phyloP scores from a whole-genome alignment of 2,329 filamentous ascomycete genomes.

The Beauveria medogensis region DNA sequence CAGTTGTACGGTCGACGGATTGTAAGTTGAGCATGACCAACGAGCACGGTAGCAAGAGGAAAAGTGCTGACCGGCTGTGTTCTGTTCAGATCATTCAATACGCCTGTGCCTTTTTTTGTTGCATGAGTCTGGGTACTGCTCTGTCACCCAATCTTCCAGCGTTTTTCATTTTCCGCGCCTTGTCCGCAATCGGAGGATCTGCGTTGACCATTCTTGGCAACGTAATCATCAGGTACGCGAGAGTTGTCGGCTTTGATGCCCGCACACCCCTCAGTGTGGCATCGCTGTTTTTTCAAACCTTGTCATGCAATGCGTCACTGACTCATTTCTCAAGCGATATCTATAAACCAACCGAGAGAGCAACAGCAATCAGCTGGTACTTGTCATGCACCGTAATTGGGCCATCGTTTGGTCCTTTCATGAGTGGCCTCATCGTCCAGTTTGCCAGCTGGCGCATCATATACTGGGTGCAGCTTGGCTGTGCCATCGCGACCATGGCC shows the following conservation, averaged over 20 bases:
- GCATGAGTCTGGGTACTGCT: slow-evolving; percentile 64
- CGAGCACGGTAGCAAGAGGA: not conserved
- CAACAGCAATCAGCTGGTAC: slow-evolving; percentile 67
- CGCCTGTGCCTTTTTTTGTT: slow-evolving; percentile 56
- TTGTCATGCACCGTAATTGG: slow-evolving; percentile 63
- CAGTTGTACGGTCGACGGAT: slow-evolving; percentile 53
- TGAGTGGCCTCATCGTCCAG: slow-evolving; percentile 70
- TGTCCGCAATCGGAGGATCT: slow-evolving; percentile 69
- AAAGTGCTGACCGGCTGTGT: not conserved
- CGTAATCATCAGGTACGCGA: slow-evolving; percentile 51
- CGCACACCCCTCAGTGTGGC: not conserved
- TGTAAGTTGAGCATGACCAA: slow-evolving; percentile 29
- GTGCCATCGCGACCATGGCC: slow-evolving; percentile 51
- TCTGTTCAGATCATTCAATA: slow-evolving; percentile 32
- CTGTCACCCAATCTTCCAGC: slow-evolving; percentile 60
- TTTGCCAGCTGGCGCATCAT: slow-evolving; percentile 66
- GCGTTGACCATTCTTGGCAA: slow-evolving; percentile 66
- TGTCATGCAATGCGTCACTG: not conserved
- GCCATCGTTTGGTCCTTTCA: slow-evolving; percentile 60
- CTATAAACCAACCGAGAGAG: slow-evolving; percentile 59
- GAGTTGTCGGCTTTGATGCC: slow-evolving; percentile 17
- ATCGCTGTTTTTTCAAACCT: not conserved
- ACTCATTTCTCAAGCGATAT: slow-evolving; percentile 38
- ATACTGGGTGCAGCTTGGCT: slow-evolving; percentile 67
- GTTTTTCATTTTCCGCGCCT: slow-evolving; percentile 67